These are phyloP conservation scores for Aspergillus cavernicola DNA, from an alignment of 495 filamentous ascomycete genomes.

Conservation along the genomic window DNA sequence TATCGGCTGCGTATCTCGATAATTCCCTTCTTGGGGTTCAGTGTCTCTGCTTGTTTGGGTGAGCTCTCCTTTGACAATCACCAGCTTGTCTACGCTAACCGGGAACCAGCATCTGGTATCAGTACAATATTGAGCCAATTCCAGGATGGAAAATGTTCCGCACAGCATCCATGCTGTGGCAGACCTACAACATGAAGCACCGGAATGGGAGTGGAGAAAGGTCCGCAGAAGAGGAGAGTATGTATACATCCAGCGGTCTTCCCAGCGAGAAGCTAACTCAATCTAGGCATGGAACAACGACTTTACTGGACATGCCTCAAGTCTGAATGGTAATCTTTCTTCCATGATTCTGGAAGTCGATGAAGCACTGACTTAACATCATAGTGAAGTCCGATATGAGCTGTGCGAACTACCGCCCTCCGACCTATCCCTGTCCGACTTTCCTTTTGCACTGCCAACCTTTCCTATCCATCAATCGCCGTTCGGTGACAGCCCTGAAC, in stretches of 20 bases:
- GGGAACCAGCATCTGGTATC: constrained; percentile 33
- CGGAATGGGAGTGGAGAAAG: constrained; percentile 24
- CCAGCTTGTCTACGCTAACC: not conserved
- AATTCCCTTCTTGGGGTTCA: constrained; percentile 32
- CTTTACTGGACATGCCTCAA: constrained; percentile 42
- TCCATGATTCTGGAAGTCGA: no score
- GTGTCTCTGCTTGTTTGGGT: constrained; percentile 39
- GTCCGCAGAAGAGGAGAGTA: constrained; percentile 33
- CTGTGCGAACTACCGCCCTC: constrained; percentile 28
- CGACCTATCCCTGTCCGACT: constrained; percentile 30
- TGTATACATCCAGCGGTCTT: not conserved
- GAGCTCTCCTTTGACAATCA: not conserved
- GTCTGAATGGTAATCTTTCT: constrained; percentile 28
- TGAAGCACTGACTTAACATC: not conserved
- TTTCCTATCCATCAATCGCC: constrained; percentile 21
- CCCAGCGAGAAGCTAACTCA: not conserved
- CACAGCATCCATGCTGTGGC: constrained; percentile 37
- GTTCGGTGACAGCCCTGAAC: constrained; percentile 13
- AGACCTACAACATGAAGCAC: constrained; percentile 31
- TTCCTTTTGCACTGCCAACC: constrained; percentile 31
- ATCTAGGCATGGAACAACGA: constrained; percentile 32
- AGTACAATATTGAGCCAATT: constrained; percentile 38
- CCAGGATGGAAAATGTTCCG: constrained; percentile 38
- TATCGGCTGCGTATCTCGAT: constrained; percentile 31
- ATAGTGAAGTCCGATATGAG: constrained; percentile 36